Evolutionary conservation across 2,329 filamentous ascomycete genomes (phyloP).

Genomic region (Boeremia lycopersici): DNA sequence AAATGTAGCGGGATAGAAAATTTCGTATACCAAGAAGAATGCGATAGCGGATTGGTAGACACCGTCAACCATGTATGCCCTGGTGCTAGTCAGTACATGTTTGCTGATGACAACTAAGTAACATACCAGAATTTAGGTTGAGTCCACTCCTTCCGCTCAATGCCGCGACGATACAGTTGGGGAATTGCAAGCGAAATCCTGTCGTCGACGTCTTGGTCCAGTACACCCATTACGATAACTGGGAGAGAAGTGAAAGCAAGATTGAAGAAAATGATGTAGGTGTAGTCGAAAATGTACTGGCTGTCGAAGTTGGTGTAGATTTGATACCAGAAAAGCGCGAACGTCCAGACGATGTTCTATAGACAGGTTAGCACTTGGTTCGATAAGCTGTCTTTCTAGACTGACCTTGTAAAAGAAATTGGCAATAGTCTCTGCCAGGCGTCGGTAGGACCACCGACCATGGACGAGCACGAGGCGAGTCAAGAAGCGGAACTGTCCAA

Average conservation of each 20-base stretch:
- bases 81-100: constrained; percentile 17
- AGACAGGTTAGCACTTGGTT: constrained; percentile 30
- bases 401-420: constrained; percentile 98
- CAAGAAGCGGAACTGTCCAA: constrained; percentile 86
- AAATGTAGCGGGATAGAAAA: constrained; percentile 73
- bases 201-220: constrained; percentile 96
- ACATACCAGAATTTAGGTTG: constrained; percentile 93
- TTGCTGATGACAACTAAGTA: neutral
- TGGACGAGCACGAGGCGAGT: constrained; percentile 80
- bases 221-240: constrained; percentile 92
- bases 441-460: constrained; percentile 90
- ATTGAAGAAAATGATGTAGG: constrained; percentile 96
- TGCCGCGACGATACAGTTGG: constrained; percentile 92
- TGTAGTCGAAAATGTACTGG: constrained; percentile 96
- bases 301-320: constrained; percentile 96
- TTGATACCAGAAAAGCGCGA: constrained; percentile 96
- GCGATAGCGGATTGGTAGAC: constrained; percentile 92
- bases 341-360: constrained; percentile 95
- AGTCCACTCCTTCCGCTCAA: constrained; percentile 96
- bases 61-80: constrained; percentile 89
- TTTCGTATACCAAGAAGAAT: constrained; percentile 89
- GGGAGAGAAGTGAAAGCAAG: constrained; percentile 94
- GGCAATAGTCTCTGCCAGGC: constrained; percentile 89
- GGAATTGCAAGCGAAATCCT: constrained; percentile 92
- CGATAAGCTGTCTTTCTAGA: neutral